These are phyloP conservation scores for Trypanosoma conorhini DNA, from an alignment of 208 protist genomes.

Conservation along the genomic window DNA sequence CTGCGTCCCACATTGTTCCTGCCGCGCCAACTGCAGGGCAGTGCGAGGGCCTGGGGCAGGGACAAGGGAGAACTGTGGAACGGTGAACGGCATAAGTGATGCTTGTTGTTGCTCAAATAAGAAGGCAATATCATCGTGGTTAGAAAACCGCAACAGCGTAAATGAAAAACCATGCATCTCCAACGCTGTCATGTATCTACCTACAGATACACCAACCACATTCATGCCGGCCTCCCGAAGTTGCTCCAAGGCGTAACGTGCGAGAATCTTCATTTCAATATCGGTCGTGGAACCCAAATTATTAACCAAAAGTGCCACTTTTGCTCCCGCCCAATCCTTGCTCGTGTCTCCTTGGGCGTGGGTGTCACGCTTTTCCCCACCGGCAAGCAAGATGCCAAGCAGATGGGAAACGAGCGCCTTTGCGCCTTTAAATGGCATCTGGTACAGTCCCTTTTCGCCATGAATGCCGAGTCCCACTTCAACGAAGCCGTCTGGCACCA, in stretches of 20 bases:
- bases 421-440: conserved; percentile 35
- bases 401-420: conserved; percentile 35
- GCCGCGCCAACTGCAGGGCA: conserved; percentile 39
- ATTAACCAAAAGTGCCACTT: conserved; percentile 80
- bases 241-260: conserved; percentile 32
- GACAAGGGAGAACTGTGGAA: conserved; percentile 21
- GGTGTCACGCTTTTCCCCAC: conserved; percentile 9
- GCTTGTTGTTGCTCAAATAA: conserved; percentile 48
- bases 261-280: conserved; percentile 74
- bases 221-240: conserved; percentile 27
- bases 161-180: conserved; percentile 90
- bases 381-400: conserved; percentile 34
- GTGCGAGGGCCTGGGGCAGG: conserved; percentile 37
- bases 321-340: conserved; percentile 15
- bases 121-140: conserved; percentile 39
- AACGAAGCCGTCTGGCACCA: conserved; percentile 43
- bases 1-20: conserved; percentile 18
- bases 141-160: conserved; percentile 51
- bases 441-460: conserved; percentile 70
- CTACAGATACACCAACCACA: conserved; percentile 59
- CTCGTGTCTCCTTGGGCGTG: background rate
- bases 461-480: conserved; percentile 93
- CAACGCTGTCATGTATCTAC: conserved; percentile 85
- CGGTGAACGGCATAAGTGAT: conserved; percentile 51
- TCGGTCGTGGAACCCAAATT: conserved; percentile 84